These are phyloP conservation scores for Aristolochia californica DNA, from an alignment of 164 flowering plant species.

Conservation along the genomic window DNA sequence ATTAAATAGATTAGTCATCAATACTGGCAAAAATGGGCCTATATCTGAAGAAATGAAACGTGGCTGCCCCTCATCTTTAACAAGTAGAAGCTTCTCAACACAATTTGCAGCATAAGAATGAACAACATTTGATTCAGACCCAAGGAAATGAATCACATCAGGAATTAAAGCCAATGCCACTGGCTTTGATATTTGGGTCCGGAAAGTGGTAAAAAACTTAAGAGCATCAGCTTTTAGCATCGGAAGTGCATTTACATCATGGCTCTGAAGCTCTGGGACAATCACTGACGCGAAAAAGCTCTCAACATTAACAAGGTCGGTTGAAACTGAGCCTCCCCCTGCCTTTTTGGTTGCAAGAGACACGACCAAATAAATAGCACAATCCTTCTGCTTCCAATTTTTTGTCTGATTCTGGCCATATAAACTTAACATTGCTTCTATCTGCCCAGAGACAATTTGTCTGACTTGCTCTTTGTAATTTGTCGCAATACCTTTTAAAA, in stretches of 20 bases:
- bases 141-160: slow-evolving; percentile 56
- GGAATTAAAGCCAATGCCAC: slow-evolving; percentile 49
- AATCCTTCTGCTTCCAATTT: slow-evolving; percentile 94
- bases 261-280: slow-evolving; percentile 70
- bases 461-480: slow-evolving; percentile 59
- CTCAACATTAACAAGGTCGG: slow-evolving; percentile 72
- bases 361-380: slow-evolving; percentile 93
- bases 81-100: slow-evolving; percentile 81
- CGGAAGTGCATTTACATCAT: slow-evolving; percentile 60
- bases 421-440: slow-evolving; percentile 44
- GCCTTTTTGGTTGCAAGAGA: slow-evolving; percentile 70
- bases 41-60: slow-evolving; percentile 55
- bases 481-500: slow-evolving; percentile 75
- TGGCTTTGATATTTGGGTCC: slow-evolving; percentile 55
- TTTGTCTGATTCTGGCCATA: slow-evolving; percentile 51
- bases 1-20: slow-evolving; percentile 70
- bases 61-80: slow-evolving; percentile 64
- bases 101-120: slow-evolving; percentile 96
- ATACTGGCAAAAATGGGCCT: slow-evolving; percentile 33
- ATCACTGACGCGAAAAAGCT: slow-evolving; percentile 58
- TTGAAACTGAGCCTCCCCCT: slow-evolving; percentile 54
- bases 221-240: slow-evolving; percentile 91
- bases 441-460: slow-evolving; percentile 46
- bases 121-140: slow-evolving; percentile 81
- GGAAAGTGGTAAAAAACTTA: slow-evolving; percentile 76